Evolutionary conservation across 306 rosid species (phyloP), one percentile per base, ranked within the genome.

Genomic region (Rosa persica): DNA sequence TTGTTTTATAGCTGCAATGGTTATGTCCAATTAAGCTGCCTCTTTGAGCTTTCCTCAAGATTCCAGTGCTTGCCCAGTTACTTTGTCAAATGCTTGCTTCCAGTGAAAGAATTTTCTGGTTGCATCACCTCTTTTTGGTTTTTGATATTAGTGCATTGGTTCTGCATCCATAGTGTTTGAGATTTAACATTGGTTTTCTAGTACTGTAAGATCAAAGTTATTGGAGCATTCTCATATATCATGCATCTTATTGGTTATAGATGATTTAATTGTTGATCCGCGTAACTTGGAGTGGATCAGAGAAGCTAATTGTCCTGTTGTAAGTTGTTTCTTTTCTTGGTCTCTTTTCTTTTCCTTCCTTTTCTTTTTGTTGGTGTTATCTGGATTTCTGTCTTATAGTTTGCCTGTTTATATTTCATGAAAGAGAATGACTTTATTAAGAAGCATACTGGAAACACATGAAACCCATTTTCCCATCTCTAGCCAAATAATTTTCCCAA

Each of bases 181-280:
- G 55, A 74, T 58, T 25, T 22, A 22, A 20, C 6, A 7, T 73
- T 73, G 49, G n/a, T 12, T 60, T 38, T 34, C n/a, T n/a, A 55
- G 2, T 16, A 65, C 52, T 22, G 23, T 7, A 2, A 36, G 58
- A 73, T 16, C 12, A 44, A 79, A 75, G 57, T 72, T 4, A 78
- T 65, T 22, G 46, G 15, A 15, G 34, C 27, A 20, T 20, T 61
- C 39, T 44, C 6, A 6, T 34, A 55, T 43, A 46, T 73, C 67
- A 38, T 44, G 42, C 23, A 78, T 76, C 78, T 36, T 47, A 48
- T 47, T 80, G 80, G 74, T 55, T 82, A 19, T 79, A 95, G 99
- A 93, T 88, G 97, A 95, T 86, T 89, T 95, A 84, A 87, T 95
- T 85, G 99, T 95, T 77, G 98, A 95, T 87, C 99, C 97, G 58